Conservation (phyloP, 2,329 filamentous ascomycete genomes). For the Rhytidhysteron rufulum region DNA sequence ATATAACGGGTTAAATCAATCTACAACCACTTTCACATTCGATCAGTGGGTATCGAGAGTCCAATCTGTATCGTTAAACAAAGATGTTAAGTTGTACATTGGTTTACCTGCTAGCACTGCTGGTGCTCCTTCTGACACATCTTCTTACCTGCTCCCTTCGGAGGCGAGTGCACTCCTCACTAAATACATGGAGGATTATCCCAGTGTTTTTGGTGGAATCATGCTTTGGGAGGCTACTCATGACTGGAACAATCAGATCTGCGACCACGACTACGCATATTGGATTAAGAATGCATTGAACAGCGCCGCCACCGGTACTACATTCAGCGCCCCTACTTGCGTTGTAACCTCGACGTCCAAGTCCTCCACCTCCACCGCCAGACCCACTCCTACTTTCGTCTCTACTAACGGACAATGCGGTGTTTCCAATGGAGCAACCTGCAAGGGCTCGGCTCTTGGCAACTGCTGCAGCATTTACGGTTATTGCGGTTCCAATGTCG, state of each 20-base stretch:
- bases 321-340: constrained; percentile 1
- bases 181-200: constrained; percentile 26
- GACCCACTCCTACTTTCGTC: constrained; percentile 2
- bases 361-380: constrained; percentile 2
- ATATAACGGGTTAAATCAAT: constrained; percentile 17
- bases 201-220: constrained; percentile 52
- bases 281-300: constrained; percentile 44
- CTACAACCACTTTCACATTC: constrained; percentile 41
- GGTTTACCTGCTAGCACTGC: constrained; percentile 41
- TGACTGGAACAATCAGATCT: constrained; percentile 43
- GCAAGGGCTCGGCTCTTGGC: constrained; percentile 11
- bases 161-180: constrained; percentile 47
- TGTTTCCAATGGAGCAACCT: constrained; percentile 6
- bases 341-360: neutral
- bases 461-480: constrained; percentile 14
- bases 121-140: constrained; percentile 18
- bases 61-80: constrained; percentile 36
- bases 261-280: constrained; percentile 42
- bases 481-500: constrained; percentile 9
- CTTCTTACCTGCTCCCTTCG: constrained; percentile 45
- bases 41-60: constrained; percentile 41
- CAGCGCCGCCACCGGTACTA: constrained; percentile 13
- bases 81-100: constrained; percentile 49
- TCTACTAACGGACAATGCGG: constrained; percentile 11
- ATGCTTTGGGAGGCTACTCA: constrained; percentile 58